Percentiles rank a stretch among this genome's conserved stretches.
Evolutionary conservation across 2,329 filamentous ascomycete genomes (phyloP).

Genomic region (Epichloe elymi): DNA sequence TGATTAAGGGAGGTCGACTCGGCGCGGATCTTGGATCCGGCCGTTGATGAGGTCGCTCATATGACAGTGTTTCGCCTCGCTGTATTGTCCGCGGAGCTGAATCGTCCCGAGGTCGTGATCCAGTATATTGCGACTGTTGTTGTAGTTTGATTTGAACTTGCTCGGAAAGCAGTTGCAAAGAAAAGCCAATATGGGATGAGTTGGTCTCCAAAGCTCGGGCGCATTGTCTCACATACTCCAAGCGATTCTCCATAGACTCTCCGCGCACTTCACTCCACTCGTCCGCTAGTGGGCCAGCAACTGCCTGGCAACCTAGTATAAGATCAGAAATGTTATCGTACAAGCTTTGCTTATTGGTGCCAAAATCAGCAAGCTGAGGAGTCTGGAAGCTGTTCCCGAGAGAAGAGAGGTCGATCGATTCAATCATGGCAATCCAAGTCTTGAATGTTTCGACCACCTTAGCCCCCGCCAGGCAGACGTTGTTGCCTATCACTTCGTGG

Average conservation of each 20-base stretch:
- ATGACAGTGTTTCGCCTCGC: constrained; percentile 45
- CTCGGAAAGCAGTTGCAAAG: constrained; percentile 75
- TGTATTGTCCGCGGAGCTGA: constrained; percentile 35
- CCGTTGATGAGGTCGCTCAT: constrained; percentile 40
- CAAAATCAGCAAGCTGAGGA: constrained; percentile 77
- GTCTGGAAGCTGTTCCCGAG: constrained; percentile 69
- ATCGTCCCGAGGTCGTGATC: constrained; percentile 32
- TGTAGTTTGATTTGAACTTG: constrained; percentile 50
- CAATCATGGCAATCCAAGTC: constrained; percentile 78
- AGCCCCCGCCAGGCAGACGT: constrained; percentile 63
- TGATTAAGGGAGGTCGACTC: constrained; percentile 33
- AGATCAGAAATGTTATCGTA: constrained; percentile 92
- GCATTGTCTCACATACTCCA: constrained; percentile 67
- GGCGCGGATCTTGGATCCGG: constrained; percentile 38
- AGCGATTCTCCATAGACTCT: constrained; percentile 73
- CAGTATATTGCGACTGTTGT: constrained; percentile 21
- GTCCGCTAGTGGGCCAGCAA: constrained; percentile 83
- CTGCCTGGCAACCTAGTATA: constrained; percentile 72
- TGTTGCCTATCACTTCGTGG: constrained; percentile 71
- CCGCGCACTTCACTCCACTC: constrained; percentile 93
- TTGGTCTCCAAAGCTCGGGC: constrained; percentile 73
- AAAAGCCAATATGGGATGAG: constrained; percentile 76
- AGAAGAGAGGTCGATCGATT: constrained; percentile 79
- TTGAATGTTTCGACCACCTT: constrained; percentile 81
- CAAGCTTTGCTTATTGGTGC: constrained; percentile 78